Evolutionary conservation across 2,329 filamentous ascomycete species (phyloP), one percentile per base, ranked within the genome.

Genomic region (Penicillium sp.): DNA sequence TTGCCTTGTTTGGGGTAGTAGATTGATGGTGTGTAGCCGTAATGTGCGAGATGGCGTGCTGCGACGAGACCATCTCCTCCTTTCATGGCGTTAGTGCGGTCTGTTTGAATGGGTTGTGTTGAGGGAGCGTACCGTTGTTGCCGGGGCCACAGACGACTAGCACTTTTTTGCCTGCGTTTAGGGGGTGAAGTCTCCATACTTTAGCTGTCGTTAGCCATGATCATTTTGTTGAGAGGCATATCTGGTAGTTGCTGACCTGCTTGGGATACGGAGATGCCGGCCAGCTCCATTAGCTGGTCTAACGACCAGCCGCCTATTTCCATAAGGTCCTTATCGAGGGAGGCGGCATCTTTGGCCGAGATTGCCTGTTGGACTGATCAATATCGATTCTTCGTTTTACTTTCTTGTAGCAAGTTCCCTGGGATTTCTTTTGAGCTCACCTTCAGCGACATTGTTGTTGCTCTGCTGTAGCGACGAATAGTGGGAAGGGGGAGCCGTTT

Each of bases 261-360:
- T 72, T 96, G 88, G 9, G 90, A 90, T 16, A 96, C 88, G 1
- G 88, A 89, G 0, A 98, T 74, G 0, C 92, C 92, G 29, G 92
- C 92, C 6, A 98, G 71, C 61, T 96, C 92, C 92, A 98, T 96
- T 32, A 98, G 72, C 66, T 98, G 92, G 60, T 96, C 92, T 38
- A 98, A 77, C 8, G 87, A 94, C 67, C 95, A 98, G 6, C 85
- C 88, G 26, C 79, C 78, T 1, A 81, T 79, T 8, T 78, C 77
- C 89, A 98, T 96, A 45, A 98, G 80, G 61, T 98, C 90, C 64
- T 85, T 82, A 61, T 98, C 92, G 12, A 98, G 76, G 32, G 86
- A 84, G 0, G 85, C 83, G 0, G 92, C 92, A 48, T 87, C 85
- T 66, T 92, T 88, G 28, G 90, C 82, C 7, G 82, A 83, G 16